Conservation (phyloP, 768 basidiomycete genomes). For the Lepiota brunneoincarnata region DNA sequence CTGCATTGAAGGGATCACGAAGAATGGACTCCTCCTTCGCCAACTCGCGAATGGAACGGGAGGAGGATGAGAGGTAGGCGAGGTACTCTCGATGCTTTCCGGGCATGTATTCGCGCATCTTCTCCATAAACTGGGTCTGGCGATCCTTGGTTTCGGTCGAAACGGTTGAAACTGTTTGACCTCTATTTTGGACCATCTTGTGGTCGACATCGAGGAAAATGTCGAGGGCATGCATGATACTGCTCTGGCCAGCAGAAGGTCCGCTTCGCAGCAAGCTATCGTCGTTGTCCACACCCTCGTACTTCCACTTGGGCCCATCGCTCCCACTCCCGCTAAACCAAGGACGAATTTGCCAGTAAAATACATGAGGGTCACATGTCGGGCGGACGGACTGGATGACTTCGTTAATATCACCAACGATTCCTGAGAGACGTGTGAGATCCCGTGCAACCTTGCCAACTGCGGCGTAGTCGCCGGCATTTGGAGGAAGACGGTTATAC, state of each 20-base stretch:
- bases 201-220: slow-evolving; percentile 89
- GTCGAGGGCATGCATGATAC: slow-evolving; percentile 83
- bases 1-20: slow-evolving; percentile 75
- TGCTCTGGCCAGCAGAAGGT: slow-evolving; percentile 93
- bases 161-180: slow-evolving; percentile 47
- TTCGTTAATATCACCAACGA: slow-evolving; percentile 73
- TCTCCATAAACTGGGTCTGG: slow-evolving; percentile 82
- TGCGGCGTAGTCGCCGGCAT: slow-evolving; percentile 57
- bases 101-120: slow-evolving; percentile 96
- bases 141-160: slow-evolving; percentile 63
- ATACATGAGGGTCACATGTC: slow-evolving; percentile 77
- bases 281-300: slow-evolving; percentile 67
- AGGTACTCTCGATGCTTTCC: slow-evolving; percentile 87
- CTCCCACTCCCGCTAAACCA: slow-evolving; percentile 89
- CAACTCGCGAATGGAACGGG: slow-evolving; percentile 61
- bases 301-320: slow-evolving; percentile 66
- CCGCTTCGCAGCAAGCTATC: slow-evolving; percentile 71
- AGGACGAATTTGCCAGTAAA: slow-evolving; percentile 87
- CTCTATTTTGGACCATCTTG: slow-evolving; percentile 67
- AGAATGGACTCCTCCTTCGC: slow-evolving; percentile 56
- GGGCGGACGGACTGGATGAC: slow-evolving; percentile 69
- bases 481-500: slow-evolving; percentile 68
- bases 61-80: slow-evolving; percentile 54
- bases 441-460: slow-evolving; percentile 70
- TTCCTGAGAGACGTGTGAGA: slow-evolving; percentile 59